Conservation (phyloP, 371 early-diverging fungal species). For the Chytridiales sp. region DNA sequence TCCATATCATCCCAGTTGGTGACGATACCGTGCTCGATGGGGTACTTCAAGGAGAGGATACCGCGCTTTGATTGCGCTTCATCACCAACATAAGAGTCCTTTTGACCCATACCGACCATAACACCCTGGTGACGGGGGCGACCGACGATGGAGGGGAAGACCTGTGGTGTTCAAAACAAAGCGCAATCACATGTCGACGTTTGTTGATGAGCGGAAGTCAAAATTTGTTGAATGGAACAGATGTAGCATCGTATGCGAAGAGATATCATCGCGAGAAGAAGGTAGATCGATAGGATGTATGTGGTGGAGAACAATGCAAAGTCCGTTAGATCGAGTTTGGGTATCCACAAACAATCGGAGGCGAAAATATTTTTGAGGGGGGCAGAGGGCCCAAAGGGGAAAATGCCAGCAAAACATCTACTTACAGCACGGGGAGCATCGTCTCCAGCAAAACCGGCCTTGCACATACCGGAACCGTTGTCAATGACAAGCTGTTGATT, state of each 20-base stretch:
- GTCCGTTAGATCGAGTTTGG: too few relatives aligned
- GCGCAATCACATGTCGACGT: too few relatives aligned
- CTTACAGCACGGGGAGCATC: slow-evolving; percentile 99
- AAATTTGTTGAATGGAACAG: neutral
- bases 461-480: slow-evolving; percentile 99
- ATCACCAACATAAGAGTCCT: slow-evolving; percentile 99
- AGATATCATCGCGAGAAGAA: too few relatives aligned
- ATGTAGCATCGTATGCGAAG: too few relatives aligned
- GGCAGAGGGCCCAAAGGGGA: slow-evolving; percentile 11
- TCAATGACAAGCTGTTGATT: slow-evolving; percentile 73
- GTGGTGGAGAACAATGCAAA: neutral
- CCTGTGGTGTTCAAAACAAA: slow-evolving; percentile 47
- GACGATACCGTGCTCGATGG: slow-evolving; percentile 99
- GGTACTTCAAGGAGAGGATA: slow-evolving; percentile 98
- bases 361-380: neutral
- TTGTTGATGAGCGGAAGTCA: slow-evolving; percentile 6
- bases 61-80: slow-evolving; percentile 99
- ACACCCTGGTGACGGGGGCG: slow-evolving; percentile 99
- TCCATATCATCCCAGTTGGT: slow-evolving; percentile 99
- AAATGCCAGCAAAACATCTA: slow-evolving; percentile 31
- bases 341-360: too few relatives aligned
- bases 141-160: slow-evolving; percentile 99
- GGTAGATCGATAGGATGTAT: neutral
- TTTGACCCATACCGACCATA: slow-evolving; percentile 99
- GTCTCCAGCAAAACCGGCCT: slow-evolving; percentile 99